Base-by-base conservation (phyloP, 1,284 basidiomycete genomes). In the Fomes fomentarius region DNA sequence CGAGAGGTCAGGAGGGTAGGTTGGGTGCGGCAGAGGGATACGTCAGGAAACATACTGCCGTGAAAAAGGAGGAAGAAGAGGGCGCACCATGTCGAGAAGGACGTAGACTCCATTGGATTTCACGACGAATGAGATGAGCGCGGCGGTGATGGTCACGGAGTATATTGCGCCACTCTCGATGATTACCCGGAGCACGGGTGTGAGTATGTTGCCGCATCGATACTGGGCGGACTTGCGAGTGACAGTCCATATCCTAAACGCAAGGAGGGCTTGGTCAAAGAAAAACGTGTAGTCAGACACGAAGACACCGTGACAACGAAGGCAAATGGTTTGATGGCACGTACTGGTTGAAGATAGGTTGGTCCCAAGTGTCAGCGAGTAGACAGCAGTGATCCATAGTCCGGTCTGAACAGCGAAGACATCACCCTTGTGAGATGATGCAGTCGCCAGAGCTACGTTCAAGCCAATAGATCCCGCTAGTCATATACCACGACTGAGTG, bases 131-230 rank as follows among this genome's bases (percentile, higher is more conserved):
- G 67, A 66, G 25, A 72, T 54, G 19, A 74, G 67, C 12, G 67
- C 66, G 17, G 67, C 59, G 43, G 70, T 64, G 49, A 73, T 67
- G 1, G 71, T 65, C 42, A 67, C 54, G 5, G 71, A 70, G 56
- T 72, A 72, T 11, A 74, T 56, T 2, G 63, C 58, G 3, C 67
- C 72, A 17, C 70, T 66, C 61, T 74, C 73, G 49, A 74, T 60
- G 26, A 72, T 61, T 22, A 70, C 66, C 26, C 64, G 63, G 4
- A 72, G 42, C 9, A 73, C 57, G 2, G 67, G 67, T 24, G 58
- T 61, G 30, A 71, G 62, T 10, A 62, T 45, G 50, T 57, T 60
- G 8, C 48, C 35, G 3, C 52, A 44, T 19, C 57, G 54, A 34
- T 54, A 65, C 17, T 63, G 59, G 5, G 63, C 55, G 6, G 61